Percentiles rank a stretch among this genome's conserved stretches.
Conservation (phyloP, 1,139 yeast species). For the Nakaseomyces kungkrabaensis region DNA sequence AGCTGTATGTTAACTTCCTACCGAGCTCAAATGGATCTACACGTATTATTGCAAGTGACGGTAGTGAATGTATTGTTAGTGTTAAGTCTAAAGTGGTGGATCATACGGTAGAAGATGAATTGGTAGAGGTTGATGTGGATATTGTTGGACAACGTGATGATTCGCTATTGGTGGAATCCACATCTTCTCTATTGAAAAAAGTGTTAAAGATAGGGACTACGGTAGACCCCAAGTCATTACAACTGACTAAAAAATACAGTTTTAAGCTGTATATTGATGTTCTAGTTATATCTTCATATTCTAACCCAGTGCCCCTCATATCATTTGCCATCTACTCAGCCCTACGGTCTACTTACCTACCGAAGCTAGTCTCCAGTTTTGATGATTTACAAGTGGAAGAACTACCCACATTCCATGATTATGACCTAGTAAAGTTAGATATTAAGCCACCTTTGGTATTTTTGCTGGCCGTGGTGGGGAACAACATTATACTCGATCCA, state of each 20-base stretch:
- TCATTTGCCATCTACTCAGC: slow-evolving; percentile 78
- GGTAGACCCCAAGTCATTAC: slow-evolving; percentile 38
- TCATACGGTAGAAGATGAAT: slow-evolving; percentile 32
- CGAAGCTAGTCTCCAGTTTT: slow-evolving; percentile 58
- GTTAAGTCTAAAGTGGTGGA: slow-evolving; percentile 78
- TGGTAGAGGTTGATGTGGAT: slow-evolving; percentile 71
- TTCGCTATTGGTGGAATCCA: slow-evolving; percentile 49
- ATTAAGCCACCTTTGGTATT: slow-evolving; percentile 64
- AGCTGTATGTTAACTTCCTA: slow-evolving; percentile 68
- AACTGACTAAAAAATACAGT: slow-evolving; percentile 62
- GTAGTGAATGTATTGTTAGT: slow-evolving; percentile 87
- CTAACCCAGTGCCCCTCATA: slow-evolving; percentile 68
- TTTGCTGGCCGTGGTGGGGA: slow-evolving; percentile 65
- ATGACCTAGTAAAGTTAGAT: slow-evolving; percentile 54
- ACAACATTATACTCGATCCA: slow-evolving; percentile 64
- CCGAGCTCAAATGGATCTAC: slow-evolving; percentile 91
- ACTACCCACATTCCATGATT: slow-evolving; percentile 85
- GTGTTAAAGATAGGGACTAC: slow-evolving; percentile 25
- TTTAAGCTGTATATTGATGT: slow-evolving; percentile 73
- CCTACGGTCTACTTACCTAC: slow-evolving; percentile 65
- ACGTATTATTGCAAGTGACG: slow-evolving; percentile 73
- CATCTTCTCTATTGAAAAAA: slow-evolving; percentile 41
- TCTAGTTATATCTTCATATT: slow-evolving; percentile 54
- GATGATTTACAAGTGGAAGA: slow-evolving; percentile 54
- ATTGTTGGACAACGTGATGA: slow-evolving; percentile 64